Base-by-base conservation (phyloP, 2,329 filamentous ascomycete genomes). In the Coniochaeta sp. region DNA sequence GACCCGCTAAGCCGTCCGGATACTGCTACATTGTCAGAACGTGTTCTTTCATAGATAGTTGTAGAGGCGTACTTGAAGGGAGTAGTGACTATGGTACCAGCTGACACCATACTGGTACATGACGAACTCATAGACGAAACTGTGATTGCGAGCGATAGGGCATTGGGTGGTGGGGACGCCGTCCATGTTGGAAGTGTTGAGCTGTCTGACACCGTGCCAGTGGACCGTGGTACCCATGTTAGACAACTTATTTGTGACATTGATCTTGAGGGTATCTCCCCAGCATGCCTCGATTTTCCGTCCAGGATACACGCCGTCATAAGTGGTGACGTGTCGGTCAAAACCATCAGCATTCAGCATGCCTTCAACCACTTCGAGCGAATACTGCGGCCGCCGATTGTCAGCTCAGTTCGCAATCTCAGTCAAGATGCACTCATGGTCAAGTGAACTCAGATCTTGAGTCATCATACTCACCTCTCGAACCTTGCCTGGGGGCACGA, bases 1-100 rank as follows among this genome's bases (percentile, higher is more conserved):
- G 80, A 2, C 82, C 84, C n/a, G 83, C 83, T 22, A 87, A 75
- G 6, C 86, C 86, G 67, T 89, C 86, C 0, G 84, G 80, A 58
- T 87, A 85, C 64, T 86, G 83, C 8, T 3, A 28, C 3, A 16
- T 52, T n/a, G 22, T 52, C 26, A 52, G 47, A 31, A 28, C 19
- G 9, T 26, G 5, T 6, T n/a, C 22, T 6, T 8, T 2, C 47
- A 3, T 28, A 16, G 60, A 62, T 26, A 59, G 1, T 60, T 65
- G 8, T 61, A 59, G 38, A 5, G 61, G 67, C 1, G 57, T 67
- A 84, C 68, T 64, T 75, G 73, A 0, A 73, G 62, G 2, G 68
- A 66, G 50, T 72, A 75, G 59, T 76, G 73, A 1, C 68, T 71
- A 52, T 76, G 74, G 58, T 76, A 76, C 74, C 74, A 75, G 3